These are phyloP conservation scores for Arabidopsis lyrata DNA, from an alignment of 441 rosid genomes.

Conservation along the genomic window DNA sequence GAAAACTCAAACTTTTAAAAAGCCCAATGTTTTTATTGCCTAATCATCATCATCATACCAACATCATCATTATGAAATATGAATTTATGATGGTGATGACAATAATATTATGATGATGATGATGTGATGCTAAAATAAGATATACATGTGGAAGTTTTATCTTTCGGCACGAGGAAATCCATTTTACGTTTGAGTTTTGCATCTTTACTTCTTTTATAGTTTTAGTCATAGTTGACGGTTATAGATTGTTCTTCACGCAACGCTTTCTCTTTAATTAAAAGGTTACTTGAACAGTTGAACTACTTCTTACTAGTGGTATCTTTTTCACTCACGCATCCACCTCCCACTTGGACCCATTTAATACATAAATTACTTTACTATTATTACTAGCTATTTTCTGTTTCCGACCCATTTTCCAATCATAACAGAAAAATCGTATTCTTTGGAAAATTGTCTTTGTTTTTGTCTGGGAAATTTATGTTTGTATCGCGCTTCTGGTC, in stretches of 20 bases:
- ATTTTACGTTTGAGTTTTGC: slow-evolving; percentile 12
- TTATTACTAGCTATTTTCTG: background rate
- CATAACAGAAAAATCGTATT: too few species aligned
- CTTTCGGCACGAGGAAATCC: slow-evolving; percentile 34
- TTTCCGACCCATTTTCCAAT: background rate
- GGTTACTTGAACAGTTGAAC: slow-evolving; percentile 41
- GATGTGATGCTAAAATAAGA: background rate
- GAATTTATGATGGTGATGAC: background rate
- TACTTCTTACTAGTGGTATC: slow-evolving; percentile 10
- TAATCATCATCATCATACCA: background rate
- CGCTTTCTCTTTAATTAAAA: slow-evolving; percentile 30
- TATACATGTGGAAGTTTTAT: background rate
- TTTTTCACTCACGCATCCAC: slow-evolving; percentile 40
- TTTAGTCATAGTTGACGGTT: slow-evolving; percentile 38
- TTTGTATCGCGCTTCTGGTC: too few species aligned
- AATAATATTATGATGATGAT: background rate
- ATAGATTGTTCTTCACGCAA: slow-evolving; percentile 40
- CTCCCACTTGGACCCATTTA: slow-evolving; percentile 13
- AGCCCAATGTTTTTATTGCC: background rate
- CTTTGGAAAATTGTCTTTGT: too few species aligned
- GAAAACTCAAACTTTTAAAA: background rate
- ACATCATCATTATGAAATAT: background rate
- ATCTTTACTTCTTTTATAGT: background rate
- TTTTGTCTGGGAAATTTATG: too few species aligned
- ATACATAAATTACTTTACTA: slow-evolving; percentile 7